Base-by-base conservation (phyloP, 2,329 filamentous ascomycete species). In the Penicillium sp. region DNA sequence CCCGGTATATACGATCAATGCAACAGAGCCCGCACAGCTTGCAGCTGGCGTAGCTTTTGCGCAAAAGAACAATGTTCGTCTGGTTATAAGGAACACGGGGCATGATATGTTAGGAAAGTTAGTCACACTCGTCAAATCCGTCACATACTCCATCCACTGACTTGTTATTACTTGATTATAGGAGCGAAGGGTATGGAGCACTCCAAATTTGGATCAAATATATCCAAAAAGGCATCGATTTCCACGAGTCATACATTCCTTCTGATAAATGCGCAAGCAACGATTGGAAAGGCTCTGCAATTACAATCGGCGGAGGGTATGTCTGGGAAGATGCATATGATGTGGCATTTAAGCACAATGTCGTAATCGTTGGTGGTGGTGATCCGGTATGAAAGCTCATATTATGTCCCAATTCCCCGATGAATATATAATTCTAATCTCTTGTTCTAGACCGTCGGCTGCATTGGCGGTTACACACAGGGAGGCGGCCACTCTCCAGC, bases 401-500 rank as follows among this genome's bases (percentile, higher is more conserved):
- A 4, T 10, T 10, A 30, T 19, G 1, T 33, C n/a, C n/a, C 12
- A 14, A 35, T 16, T 35, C 16, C 5, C 3, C 2, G 4, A 28
- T 6, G 16, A 45, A 9, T 16, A n/a, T 19, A 28, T 28, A 38
- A 45, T 16, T 16, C 36, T 41, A 16, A 31, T 11, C 19, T 52
- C 8, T 25, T 42, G 19, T n/a, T 40, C 11, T 12, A 38, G 36
- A 64, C 60, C 19, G 64, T 57, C 17, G 68, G 67, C 6, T 51
- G 58, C 14, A 60, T 61, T 38, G 74, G 74, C 6, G 76, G 76
- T 1, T 78, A 73, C 66, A 62, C 68, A 0, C 69, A 73, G 28
- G 75, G 77, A 4, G 77, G 75, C 19, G 77, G 77, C 11, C 77
- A 80, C 45, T 70, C 70, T 2, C 72, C 74, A 1, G 67, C 71